Evolutionary conservation across 768 basidiomycete genomes (phyloP).

Genomic region (Heimioporus sp.): DNA sequence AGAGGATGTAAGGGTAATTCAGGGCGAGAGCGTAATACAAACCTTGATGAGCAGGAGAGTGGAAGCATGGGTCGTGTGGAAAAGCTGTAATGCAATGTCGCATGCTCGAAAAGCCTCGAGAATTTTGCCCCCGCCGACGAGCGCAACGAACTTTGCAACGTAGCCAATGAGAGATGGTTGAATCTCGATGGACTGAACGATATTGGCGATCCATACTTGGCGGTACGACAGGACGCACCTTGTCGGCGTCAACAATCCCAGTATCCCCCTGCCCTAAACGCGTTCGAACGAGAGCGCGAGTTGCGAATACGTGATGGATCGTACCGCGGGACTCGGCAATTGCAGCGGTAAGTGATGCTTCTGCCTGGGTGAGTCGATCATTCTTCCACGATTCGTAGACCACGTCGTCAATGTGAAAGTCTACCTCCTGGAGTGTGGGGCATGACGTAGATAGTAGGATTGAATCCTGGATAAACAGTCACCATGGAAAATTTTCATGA

Average conservation of each 20-base stretch:
- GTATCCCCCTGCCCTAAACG: constrained; percentile 1
- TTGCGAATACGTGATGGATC: background rate
- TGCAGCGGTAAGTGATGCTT: background rate
- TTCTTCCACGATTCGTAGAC: background rate
- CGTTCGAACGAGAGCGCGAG: constrained; percentile 3
- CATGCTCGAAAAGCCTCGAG: background rate
- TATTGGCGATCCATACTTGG: background rate
- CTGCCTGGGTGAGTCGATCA: background rate
- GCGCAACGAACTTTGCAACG: constrained; percentile 3
- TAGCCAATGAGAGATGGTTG: constrained; percentile 1
- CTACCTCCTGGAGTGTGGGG: background rate
- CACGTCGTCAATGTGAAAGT: background rate
- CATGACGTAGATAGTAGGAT: too few species aligned
- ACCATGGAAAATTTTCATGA: too few species aligned
- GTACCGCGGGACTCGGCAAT: background rate
- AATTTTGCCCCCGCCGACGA: background rate
- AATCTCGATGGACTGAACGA: constrained; percentile 1
- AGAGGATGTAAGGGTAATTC: background rate
- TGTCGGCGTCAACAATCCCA: constrained; percentile 2
- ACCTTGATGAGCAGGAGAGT: constrained; percentile 1
- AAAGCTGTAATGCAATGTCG: constrained; percentile 1
- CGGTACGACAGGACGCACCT: background rate
- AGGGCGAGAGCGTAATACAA: background rate
- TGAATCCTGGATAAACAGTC: too few species aligned
- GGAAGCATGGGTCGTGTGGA: background rate